Evolutionary conservation across 495 filamentous ascomycete species (phyloP).

Genomic region (Penicillium samsonianum): DNA sequence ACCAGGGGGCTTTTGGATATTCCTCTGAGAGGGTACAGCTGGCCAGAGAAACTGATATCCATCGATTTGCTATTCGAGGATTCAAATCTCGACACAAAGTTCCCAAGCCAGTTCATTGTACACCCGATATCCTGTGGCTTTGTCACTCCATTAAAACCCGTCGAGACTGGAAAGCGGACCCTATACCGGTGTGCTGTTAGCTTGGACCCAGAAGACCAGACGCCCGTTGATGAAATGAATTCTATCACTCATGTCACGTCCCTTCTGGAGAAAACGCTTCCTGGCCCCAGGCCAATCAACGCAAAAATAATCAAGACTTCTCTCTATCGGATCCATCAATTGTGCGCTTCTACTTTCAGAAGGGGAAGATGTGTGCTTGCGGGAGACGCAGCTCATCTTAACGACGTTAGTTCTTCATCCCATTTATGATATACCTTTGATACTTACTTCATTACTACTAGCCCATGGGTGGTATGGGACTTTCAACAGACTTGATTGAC

Average conservation of each 20-base stretch:
- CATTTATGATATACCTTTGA: not conserved
- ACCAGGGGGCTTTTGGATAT: not conserved
- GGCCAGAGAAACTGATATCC: not conserved
- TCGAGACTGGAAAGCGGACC: not conserved
- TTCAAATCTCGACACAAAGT: not conserved
- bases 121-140: not conserved
- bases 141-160: not conserved
- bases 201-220: not conserved
- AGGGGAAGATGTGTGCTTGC: slow-evolving; percentile 11
- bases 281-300: slow-evolving; percentile 9
- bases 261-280: not conserved
- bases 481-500: slow-evolving; percentile 12
- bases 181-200: not conserved
- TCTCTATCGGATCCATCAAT: slow-evolving; percentile 12
- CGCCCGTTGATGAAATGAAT: not conserved
- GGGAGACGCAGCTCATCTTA: slow-evolving; percentile 13
- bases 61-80: not conserved
- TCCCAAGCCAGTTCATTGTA: not conserved
- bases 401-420: not conserved
- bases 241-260: not conserved
- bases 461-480: slow-evolving; percentile 13
- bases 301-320: slow-evolving; percentile 1
- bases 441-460: not conserved
- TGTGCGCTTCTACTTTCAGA: slow-evolving; percentile 6
- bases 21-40: not conserved